Evolutionary conservation across 164 flowering plant genomes (phyloP).

Genomic region (Stephania yunnanensis): DNA sequence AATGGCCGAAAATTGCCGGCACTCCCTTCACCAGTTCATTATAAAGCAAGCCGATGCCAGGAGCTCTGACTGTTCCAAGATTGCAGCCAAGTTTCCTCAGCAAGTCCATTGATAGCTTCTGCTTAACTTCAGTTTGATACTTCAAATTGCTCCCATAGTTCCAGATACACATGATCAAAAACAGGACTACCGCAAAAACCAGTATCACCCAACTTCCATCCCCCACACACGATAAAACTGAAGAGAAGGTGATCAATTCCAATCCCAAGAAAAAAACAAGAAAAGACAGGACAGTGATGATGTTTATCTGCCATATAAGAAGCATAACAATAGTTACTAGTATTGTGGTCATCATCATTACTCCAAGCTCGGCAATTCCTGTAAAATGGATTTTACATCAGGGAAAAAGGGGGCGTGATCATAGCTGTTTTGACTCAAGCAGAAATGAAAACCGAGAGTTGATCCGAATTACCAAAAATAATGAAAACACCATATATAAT

Average conservation of each 20-base stretch:
- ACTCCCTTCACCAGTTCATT: constrained; percentile 90
- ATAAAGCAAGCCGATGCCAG: constrained; percentile 92
- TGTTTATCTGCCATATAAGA: constrained; percentile 97
- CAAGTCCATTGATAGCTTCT: constrained; percentile 84
- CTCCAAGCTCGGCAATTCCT: constrained; percentile 95
- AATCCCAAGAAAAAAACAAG: constrained; percentile 67
- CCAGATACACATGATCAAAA: constrained; percentile 87
- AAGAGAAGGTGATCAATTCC: constrained; percentile 79
- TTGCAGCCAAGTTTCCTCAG: constrained; percentile 75
- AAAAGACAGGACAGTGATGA: constrained; percentile 61
- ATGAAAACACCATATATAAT: neutral
- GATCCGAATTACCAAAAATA: neutral
- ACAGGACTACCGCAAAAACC: constrained; percentile 70
- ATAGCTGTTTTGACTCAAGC: neutral
- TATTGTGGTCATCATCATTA: constrained; percentile 94
- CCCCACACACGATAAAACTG: constrained; percentile 71
- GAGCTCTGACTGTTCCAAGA: constrained; percentile 92
- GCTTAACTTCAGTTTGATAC: constrained; percentile 93
- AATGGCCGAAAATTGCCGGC: constrained; percentile 97
- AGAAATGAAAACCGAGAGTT: neutral
- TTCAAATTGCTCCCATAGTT: constrained; percentile 97
- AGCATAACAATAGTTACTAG: constrained; percentile 91
- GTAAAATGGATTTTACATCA: constrained; percentile 22
- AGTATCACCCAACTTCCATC: constrained; percentile 98
- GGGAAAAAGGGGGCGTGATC: neutral